Base-by-base conservation (phyloP, 257 asterid genomes). In the Gardenia jasminoides region DNA sequence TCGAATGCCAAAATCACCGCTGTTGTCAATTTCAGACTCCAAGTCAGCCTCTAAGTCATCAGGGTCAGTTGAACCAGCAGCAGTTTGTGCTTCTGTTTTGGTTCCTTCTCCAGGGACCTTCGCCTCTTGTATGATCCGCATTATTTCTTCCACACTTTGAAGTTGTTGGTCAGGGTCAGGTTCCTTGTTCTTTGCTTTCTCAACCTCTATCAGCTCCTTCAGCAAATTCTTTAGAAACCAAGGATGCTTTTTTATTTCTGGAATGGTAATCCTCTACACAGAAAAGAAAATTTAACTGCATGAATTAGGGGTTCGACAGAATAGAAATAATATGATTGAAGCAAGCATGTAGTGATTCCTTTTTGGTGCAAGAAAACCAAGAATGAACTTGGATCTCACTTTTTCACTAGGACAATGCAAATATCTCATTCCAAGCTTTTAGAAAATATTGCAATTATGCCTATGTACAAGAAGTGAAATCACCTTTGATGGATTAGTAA, bases 201-300 rank as follows among this genome's bases (percentile, higher is more conserved):
- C 93, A 10, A 85, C 90, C 78, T 94, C 94, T 0, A 91, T 87
- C 46, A 91, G 64, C 54, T 93, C 99, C 87, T 94, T 93, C 0
- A 97, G 94, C 33, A 91, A 85, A 78, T 92, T 95, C 88, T 90
- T 95, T 68, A 93, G 88, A 67, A 95, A 95, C 99, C 99, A 95
- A 1, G 96, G 97, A 85, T 95, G 98, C 41, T 89, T 81, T 79
- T 92, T 95, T 71, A 93, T 95, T 77, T 93, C 99, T 71, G 91
- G 93, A 79, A 95, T 88, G 30, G 96, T 78, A 28, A 92, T 88
- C 82, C 98, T 92, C 98, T 95, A 89, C 83, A 44, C 22, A 15
- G 43, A 61, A n/a, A 54, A 17, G 13, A 68, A 30, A 20, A 30
- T 20, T 43, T 46, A 48, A 13, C 30, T 7, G 2, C 22, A 15